phyloP scores from a whole-genome alignment of 129 eudicot genomes.

The Tagetes patula region DNA sequence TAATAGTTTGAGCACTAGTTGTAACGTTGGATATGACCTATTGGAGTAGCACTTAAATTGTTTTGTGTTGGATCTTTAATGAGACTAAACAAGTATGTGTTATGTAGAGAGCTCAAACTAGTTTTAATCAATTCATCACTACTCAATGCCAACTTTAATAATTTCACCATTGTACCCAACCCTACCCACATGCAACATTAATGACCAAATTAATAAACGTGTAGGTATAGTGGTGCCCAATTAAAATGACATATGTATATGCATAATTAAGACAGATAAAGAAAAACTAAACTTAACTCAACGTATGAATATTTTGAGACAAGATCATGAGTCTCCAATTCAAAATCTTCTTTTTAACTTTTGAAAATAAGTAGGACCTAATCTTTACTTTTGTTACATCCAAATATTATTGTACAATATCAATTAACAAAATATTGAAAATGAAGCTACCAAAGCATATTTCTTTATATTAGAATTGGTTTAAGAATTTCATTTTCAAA shows the following conservation, averaged over 20 bases:
- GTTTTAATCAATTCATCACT: too few relatives aligned
- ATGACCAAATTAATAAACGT: background rate
- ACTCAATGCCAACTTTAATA: too few relatives aligned
- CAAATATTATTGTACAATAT: conserved; percentile 12
- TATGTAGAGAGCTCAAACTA: too few relatives aligned
- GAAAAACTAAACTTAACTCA: conserved; percentile 7
- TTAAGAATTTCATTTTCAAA: conserved; percentile 4
- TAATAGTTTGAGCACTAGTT: too few relatives aligned
- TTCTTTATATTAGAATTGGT: conserved; percentile 1
- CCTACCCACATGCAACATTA: background rate
- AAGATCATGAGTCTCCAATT: conserved; percentile 24
- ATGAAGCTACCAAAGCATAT: conserved; percentile 19
- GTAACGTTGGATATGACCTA: too few relatives aligned
- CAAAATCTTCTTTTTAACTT: conserved; percentile 16
- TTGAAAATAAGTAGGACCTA: conserved; percentile 25
- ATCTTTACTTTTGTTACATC: conserved; percentile 33
- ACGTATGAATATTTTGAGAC: conserved; percentile 17
- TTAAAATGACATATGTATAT: too few relatives aligned
- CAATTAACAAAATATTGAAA: conserved; percentile 6
- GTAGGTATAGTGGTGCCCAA: background rate
- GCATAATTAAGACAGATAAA: background rate
- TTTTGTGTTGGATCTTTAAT: too few relatives aligned
- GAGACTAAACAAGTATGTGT: too few relatives aligned
- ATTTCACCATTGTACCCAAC: too few relatives aligned
- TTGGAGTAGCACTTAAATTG: too few relatives aligned